Evolutionary conservation across 805 yeast species (phyloP).

Genomic region (Wickerhamomyces xylosicus): DNA sequence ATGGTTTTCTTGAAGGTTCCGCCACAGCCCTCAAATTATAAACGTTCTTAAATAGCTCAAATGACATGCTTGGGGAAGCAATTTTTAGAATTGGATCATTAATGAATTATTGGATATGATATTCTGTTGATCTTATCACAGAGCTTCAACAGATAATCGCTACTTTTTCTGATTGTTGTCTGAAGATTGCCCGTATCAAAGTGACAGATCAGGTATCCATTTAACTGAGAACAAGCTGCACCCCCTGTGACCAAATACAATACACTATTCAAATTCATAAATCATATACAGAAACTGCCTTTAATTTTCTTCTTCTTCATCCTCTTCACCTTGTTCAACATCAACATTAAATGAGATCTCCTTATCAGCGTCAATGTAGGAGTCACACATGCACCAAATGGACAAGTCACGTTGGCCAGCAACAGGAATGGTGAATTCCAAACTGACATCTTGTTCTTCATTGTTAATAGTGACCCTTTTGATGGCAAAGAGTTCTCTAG

Average conservation of each 20-base stretch:
- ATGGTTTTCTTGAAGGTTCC: conserved; percentile 11
- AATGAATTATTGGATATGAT: too few species aligned
- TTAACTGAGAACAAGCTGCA: too few species aligned
- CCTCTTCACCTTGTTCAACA: conserved; percentile 25
- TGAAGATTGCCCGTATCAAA: too few species aligned
- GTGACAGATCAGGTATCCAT: too few species aligned
- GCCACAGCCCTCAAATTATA: conserved; percentile 18
- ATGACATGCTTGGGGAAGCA: too few species aligned
- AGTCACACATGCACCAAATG: conserved; percentile 84
- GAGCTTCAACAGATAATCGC: too few species aligned
- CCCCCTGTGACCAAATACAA: too few species aligned
- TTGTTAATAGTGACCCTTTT: conserved; percentile 48
- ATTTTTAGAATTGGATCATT: too few species aligned
- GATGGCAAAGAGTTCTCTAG: conserved; percentile 60
- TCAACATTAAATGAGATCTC: conserved; percentile 51
- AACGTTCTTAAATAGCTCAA: conserved; percentile 8
- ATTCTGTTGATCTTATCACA: too few species aligned
- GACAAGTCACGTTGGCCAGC: conserved; percentile 54
- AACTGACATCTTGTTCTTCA: conserved; percentile 38
- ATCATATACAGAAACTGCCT: too few species aligned
- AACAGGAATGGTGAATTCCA: conserved; percentile 48
- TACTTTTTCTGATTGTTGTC: too few species aligned
- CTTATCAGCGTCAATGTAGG: conserved; percentile 88
- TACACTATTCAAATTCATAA: neutral
- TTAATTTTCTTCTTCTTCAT: conserved; percentile 15